A percentile compares a stretch with the other conserved stretches of the same genome.
Conservation (phyloP, 345 rosid genomes). For the Eucalyptus microcorys region DNA sequence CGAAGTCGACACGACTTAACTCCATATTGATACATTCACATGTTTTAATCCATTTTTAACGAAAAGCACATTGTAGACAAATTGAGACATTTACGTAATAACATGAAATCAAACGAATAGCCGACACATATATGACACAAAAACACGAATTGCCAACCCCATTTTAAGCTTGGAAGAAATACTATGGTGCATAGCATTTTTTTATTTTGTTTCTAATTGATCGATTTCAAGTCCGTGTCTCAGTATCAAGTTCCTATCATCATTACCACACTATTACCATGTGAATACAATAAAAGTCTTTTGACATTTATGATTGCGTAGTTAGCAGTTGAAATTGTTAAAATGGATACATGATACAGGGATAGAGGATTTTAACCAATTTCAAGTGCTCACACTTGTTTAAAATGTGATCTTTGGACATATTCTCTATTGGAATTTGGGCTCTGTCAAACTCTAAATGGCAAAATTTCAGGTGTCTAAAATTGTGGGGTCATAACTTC, state of each 20-base stretch:
- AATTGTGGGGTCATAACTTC: not conserved
- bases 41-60: not conserved
- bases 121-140: not conserved
- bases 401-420: not conserved
- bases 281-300: not conserved
- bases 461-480: not conserved
- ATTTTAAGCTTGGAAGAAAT: not conserved
- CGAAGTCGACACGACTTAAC: not conserved
- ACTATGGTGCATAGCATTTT: not conserved
- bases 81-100: not conserved
- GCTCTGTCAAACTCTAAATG: not conserved
- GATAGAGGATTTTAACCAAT: not conserved
- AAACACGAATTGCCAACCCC: not conserved
- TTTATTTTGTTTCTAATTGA: not conserved
- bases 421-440: not conserved
- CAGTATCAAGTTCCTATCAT: not conserved
- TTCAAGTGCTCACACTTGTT: not conserved
- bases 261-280: not conserved
- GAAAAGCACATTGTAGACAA: not conserved
- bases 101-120: not conserved
- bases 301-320: not conserved
- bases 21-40: not conserved
- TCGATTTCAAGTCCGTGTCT: not conserved
- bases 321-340: not conserved
- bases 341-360: not conserved